Percentiles rank a stretch among this genome's conserved stretches.
Conservation (phyloP, 1,284 basidiomycete genomes). For the Sporisorium exsertum region DNA sequence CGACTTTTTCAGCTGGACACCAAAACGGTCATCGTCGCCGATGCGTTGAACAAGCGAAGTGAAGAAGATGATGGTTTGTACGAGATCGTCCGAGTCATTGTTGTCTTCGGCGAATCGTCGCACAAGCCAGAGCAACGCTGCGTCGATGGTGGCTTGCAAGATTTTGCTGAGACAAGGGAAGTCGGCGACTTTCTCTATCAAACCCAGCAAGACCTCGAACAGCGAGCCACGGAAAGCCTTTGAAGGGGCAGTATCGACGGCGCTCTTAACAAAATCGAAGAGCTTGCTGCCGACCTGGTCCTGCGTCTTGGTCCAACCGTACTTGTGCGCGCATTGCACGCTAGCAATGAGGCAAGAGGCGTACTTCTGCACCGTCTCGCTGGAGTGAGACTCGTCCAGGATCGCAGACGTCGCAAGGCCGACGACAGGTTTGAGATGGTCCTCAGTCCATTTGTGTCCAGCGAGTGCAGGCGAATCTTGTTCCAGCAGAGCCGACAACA, state of each 20-base stretch:
- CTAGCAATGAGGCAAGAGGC: slow-evolving; percentile 12
- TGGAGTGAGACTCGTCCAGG: not conserved
- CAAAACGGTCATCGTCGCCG: not conserved
- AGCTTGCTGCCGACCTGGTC: not conserved
- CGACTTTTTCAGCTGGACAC: slow-evolving; percentile 73
- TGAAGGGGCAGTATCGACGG: slow-evolving; percentile 9
- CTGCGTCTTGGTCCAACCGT: slow-evolving; percentile 19
- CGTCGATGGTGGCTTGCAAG: slow-evolving; percentile 38
- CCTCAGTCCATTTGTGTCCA: slow-evolving; percentile 11
- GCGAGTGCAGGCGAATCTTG: slow-evolving; percentile 6
- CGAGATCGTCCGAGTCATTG: slow-evolving; percentile 47
- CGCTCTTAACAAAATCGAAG: slow-evolving; percentile 12
- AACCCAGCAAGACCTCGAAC: slow-evolving; percentile 17
- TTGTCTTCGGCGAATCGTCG: slow-evolving; percentile 69
- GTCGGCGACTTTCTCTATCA: slow-evolving; percentile 9
- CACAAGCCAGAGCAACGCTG: slow-evolving; percentile 65
- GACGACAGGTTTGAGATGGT: slow-evolving; percentile 13
- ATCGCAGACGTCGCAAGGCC: slow-evolving; percentile 1
- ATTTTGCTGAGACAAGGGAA: slow-evolving; percentile 18
- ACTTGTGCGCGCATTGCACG: slow-evolving; percentile 22
- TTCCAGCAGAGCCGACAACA: slow-evolving; percentile 30
- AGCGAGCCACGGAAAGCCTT: slow-evolving; percentile 24
- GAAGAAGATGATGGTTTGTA: slow-evolving; percentile 33
- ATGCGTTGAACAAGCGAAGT: slow-evolving; percentile 22
- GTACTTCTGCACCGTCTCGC: slow-evolving; percentile 10